Conservation (phyloP, 2,329 filamentous ascomycete species). For the Parascedosporium putredinis region DNA sequence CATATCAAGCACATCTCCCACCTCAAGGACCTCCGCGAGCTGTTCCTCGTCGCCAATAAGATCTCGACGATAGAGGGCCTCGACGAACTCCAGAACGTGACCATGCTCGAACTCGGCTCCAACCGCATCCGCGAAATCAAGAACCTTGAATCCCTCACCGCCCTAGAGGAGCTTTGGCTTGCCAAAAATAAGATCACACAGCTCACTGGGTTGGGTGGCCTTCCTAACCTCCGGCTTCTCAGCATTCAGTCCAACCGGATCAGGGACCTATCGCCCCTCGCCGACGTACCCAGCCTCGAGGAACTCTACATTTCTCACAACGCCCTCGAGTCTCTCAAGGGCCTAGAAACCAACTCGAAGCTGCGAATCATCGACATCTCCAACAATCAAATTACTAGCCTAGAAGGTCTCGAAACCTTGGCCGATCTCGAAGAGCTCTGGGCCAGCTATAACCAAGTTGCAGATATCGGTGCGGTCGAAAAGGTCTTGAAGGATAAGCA, state of each 20-base stretch:
- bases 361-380: conserved; percentile 80
- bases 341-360: conserved; percentile 55
- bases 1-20: conserved; percentile 86
- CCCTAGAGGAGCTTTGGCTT: conserved; percentile 82
- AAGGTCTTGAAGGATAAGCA: conserved; percentile 68
- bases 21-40: conserved; percentile 64
- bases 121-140: conserved; percentile 86
- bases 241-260: conserved; percentile 95
- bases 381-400: conserved; percentile 69
- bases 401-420: conserved; percentile 61
- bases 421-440: conserved; percentile 77
- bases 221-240: conserved; percentile 74
- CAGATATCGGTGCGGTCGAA: conserved; percentile 75
- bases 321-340: conserved; percentile 65
- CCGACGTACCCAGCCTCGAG: conserved; percentile 64
- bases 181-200: conserved; percentile 94
- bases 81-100: conserved; percentile 61
- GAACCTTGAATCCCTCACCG: conserved; percentile 67
- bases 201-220: conserved; percentile 62
- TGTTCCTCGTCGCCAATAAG: conserved; percentile 93
- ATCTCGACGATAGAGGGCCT: conserved; percentile 80
- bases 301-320: conserved; percentile 97
- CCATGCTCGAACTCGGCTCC: conserved; percentile 80
- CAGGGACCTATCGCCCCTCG: conserved; percentile 63
- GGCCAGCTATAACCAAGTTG: conserved; percentile 81